phyloP scores from a whole-genome alignment of 345 rosid species.

The Ailanthus altissimus region DNA sequence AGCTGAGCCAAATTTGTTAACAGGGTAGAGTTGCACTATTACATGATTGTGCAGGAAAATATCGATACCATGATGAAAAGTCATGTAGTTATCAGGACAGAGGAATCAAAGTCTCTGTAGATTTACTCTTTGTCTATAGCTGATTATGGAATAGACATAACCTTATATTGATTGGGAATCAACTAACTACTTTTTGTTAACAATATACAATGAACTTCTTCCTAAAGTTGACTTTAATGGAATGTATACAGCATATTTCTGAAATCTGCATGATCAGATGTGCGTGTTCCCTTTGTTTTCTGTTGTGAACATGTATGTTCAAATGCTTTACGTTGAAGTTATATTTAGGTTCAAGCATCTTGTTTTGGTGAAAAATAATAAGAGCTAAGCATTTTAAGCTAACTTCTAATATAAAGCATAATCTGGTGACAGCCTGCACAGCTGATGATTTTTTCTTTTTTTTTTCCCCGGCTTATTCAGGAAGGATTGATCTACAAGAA shows the following conservation, averaged over 20 bases:
- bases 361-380: neutral
- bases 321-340: neutral
- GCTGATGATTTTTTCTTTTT: neutral
- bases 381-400: neutral
- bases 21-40: neutral
- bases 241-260: neutral
- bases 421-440: neutral
- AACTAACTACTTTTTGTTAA: neutral
- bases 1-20: constrained; percentile 5
- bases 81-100: neutral
- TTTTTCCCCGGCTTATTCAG: constrained; percentile 38
- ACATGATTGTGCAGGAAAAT: neutral
- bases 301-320: neutral
- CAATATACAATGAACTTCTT: neutral
- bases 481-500: constrained; percentile 74
- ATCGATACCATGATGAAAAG: neutral
- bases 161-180: neutral
- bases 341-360: neutral
- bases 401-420: neutral
- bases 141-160: neutral
- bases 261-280: neutral
- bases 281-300: neutral
- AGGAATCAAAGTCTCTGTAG: constrained; percentile 3
- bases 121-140: neutral
- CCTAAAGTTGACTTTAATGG: neutral